Evolutionary conservation across 2,329 filamentous ascomycete genomes (phyloP), one percentile per base, ranked within the genome.

Genomic region (Colletotrichum phormii): DNA sequence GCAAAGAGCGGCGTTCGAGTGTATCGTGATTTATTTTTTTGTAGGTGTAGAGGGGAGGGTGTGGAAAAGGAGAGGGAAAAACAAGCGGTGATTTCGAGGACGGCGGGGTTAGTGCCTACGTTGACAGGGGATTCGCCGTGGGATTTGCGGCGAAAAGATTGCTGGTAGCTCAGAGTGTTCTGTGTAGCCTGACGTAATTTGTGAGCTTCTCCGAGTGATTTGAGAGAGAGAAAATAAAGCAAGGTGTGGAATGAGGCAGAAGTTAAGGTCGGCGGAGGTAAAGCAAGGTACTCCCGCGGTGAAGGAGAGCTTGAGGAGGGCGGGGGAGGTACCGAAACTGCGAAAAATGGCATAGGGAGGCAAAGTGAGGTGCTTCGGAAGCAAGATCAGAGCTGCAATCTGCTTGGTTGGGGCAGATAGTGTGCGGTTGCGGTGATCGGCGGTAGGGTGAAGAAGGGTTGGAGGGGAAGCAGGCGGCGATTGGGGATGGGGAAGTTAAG

Each of bases 121-220:
- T 51, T 57, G 59, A 55, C 70, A 64, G 54, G 70, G 65, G 70
- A 61, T n/a, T 66, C 29, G 57, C 55, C 46, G 67, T 55, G 51
- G 54, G 64, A 74, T 67, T 35, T 18, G 60, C 58, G 64, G 42
- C 54, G 51, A 60, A 57, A 53, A 72, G 70, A 57, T 59, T 59
- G 60, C 55, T 59, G 63, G 35, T 24, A 71, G 67, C 61, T 73
- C 53, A 67, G 33, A 60, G 31, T 35, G 55, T 67, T 72, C 60
- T 67, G 33, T 54, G 69, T 67, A 72, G 64, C 64, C 72, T 74
- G 72, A 74, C 72, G 72, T 74, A 74, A 74, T 72, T 68, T 53
- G 64, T 72, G 60, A 74, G 72, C 69, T 72, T 69, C 70, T 70
- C 68, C 60, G 51, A 64, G 57, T 49, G 67, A 69, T 46, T 49